Evolutionary conservation across 164 flowering plant species (phyloP), one percentile per base, ranked within the genome.

Genomic region (Vitis amurensis): DNA sequence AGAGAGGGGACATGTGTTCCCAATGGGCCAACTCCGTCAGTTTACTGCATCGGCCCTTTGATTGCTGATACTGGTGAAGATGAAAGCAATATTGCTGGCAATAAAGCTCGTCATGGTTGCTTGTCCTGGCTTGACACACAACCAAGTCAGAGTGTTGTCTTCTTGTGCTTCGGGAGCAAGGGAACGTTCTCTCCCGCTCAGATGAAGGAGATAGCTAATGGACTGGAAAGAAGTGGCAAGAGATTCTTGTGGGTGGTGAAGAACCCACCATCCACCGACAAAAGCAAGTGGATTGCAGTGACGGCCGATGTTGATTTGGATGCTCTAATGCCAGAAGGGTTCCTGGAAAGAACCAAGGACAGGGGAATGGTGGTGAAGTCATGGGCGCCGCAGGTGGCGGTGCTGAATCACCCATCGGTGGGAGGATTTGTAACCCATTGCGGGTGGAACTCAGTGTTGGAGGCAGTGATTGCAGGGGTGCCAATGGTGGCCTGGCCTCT

Each of bases 301-400:
- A 11, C 11, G 3, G 11, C 17, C 12, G 49, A 69, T 23, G 27
- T 48, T 10, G 37, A 58, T 12, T 52, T 70, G 49, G 59, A 71
- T 1, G 37, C 0, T 4, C 9, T 64, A 12, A 15, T 71, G 15
- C 74, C 74, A 1, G 57, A 71, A 6, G 69, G 69, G 14, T 65
- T 64, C 17, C 9, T 58, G 58, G 64, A 65, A 16, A 55, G 68
- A 53, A 52, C 52, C 30, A 64, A 68, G 55, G 60, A 44, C 0
- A 63, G 56, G 11, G 72, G 65, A 0, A 5, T 65, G 44, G 55
- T 66, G 2, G 13, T 72, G 64, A 59, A 60, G 44, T 48, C 57
- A 15, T 72, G 74, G 74, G 70, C 60, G 2, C 74, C 74, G 11
- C 69, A 72, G n/a, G 51, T 16, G 11, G 51, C 29, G 0, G 37